Percentiles rank a stretch among this genome's conserved stretches.
Conservation (phyloP, 129 eudicot genomes). For the Glebionis coronaria region DNA sequence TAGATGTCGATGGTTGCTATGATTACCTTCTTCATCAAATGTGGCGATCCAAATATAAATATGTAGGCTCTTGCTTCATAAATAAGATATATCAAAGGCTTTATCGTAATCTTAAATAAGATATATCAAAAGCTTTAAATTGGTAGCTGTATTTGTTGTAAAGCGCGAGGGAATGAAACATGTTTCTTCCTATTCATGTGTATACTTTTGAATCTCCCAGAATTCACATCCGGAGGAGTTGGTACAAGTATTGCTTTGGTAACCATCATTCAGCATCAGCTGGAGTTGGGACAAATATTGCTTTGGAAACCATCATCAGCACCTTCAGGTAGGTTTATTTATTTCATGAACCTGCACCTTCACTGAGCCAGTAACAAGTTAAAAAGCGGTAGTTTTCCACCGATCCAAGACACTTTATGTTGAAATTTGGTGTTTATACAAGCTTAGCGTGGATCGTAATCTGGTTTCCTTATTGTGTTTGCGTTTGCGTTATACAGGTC, state of each 20-base stretch:
- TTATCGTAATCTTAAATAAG: not conserved
- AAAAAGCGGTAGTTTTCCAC: no score
- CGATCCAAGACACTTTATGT: no score
- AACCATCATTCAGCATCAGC: slow-evolving; percentile 71
- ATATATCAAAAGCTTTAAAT: not conserved
- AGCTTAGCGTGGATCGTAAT: no score
- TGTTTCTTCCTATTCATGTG: not conserved
- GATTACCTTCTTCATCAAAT: no score
- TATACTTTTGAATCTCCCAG: slow-evolving; percentile 38
- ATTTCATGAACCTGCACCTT: not conserved
- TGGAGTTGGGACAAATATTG: slow-evolving; percentile 90
- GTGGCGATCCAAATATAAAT: no score
- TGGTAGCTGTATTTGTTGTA: not conserved
- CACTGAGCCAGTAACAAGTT: no score
- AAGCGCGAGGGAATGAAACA: slow-evolving; percentile 1
- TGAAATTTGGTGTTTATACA: no score
- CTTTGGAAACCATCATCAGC: slow-evolving; percentile 79
- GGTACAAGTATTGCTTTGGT: slow-evolving; percentile 89
- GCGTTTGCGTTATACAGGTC: no score
- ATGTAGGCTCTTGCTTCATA: slow-evolving; percentile 41
- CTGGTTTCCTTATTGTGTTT: no score
- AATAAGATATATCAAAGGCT: not conserved
- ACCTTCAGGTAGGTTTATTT: slow-evolving; percentile 49
- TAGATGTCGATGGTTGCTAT: no score
- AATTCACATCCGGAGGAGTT: slow-evolving; percentile 88